Evolutionary conservation across 192 early-diverging fungal species (phyloP).

Genomic region (Coemansia furcata): DNA sequence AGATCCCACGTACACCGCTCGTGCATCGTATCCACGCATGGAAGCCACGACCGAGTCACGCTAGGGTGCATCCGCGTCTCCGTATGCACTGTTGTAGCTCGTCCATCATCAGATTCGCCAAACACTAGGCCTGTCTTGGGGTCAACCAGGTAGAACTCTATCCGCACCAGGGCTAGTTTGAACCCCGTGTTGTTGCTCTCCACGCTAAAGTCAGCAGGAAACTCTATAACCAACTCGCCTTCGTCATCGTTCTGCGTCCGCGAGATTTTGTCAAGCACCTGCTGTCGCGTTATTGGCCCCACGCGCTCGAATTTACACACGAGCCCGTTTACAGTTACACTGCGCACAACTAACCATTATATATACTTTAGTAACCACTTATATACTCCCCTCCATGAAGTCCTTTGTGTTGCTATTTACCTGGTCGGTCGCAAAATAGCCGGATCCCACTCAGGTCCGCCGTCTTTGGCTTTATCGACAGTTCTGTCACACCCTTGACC

Average conservation of each 20-base stretch:
- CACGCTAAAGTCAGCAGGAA: conserved; percentile 14
- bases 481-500: conserved; percentile 48
- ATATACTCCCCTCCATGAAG: neutral
- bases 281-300: conserved; percentile 18
- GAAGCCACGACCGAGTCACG: conserved; percentile 71
- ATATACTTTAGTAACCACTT: neutral
- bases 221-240: conserved; percentile 27
- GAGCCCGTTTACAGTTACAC: conserved; percentile 26
- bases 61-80: conserved; percentile 66
- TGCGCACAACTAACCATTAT: conserved; percentile 22
- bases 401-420: conserved; percentile 16
- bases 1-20: conserved; percentile 80
- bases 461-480: conserved; percentile 38
- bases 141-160: conserved; percentile 45
- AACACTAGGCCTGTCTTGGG: conserved; percentile 39
- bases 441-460: conserved; percentile 7
- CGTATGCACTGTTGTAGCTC: conserved; percentile 54
- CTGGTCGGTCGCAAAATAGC: conserved; percentile 49
- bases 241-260: conserved; percentile 11
- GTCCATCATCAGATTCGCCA: neutral
- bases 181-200: neutral
- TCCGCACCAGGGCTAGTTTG: conserved; percentile 22
- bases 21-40: conserved; percentile 68
- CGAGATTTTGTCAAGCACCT: conserved; percentile 19
- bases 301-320: conserved; percentile 20